Evolutionary conservation across 352 stramenopile species (phyloP).

Genomic region (Pythium sukuiense): DNA sequence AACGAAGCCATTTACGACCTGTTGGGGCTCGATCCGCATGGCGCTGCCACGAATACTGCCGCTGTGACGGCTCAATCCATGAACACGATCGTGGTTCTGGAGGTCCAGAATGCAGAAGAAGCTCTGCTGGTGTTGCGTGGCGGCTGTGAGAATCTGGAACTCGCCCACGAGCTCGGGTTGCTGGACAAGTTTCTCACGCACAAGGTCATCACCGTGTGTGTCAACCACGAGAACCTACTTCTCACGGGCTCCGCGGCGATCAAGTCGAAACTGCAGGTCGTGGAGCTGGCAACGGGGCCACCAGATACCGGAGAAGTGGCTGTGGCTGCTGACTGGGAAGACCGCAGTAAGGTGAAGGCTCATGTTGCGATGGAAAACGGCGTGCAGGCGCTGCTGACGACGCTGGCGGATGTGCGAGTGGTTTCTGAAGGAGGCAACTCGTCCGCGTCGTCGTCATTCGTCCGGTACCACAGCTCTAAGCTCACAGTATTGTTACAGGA

Average conservation of each 20-base stretch:
- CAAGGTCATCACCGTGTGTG: slow-evolving; percentile 63
- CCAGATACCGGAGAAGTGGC: neutral
- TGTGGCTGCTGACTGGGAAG: slow-evolving; percentile 13
- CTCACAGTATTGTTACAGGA: slow-evolving; percentile 79
- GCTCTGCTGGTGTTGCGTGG: slow-evolving; percentile 57
- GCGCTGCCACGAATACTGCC: slow-evolving; percentile 9
- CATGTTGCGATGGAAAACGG: slow-evolving; percentile 64
- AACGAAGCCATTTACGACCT: slow-evolving; percentile 95
- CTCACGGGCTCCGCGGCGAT: slow-evolving; percentile 17
- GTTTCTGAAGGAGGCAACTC: neutral
- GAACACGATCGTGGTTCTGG: slow-evolving; percentile 59
- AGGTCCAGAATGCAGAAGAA: slow-evolving; percentile 66
- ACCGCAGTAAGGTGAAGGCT: slow-evolving; percentile 40
- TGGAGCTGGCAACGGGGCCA: slow-evolving; percentile 50
- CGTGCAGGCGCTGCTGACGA: slow-evolving; percentile 50
- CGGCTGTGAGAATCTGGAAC: slow-evolving; percentile 47
- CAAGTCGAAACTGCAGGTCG: slow-evolving; percentile 76
- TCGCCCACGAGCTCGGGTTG: slow-evolving; percentile 22
- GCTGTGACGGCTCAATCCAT: slow-evolving; percentile 13
- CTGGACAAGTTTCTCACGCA: slow-evolving; percentile 47
- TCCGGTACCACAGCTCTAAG: slow-evolving; percentile 80
- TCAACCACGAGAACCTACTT: slow-evolving; percentile 59
- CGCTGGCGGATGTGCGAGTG: slow-evolving; percentile 53
- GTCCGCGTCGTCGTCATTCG: slow-evolving; percentile 30
- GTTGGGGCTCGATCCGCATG: slow-evolving; percentile 60